Conservation (phyloP, 73 alveolate genomes). For the Tetrahymena elliotti region DNA sequence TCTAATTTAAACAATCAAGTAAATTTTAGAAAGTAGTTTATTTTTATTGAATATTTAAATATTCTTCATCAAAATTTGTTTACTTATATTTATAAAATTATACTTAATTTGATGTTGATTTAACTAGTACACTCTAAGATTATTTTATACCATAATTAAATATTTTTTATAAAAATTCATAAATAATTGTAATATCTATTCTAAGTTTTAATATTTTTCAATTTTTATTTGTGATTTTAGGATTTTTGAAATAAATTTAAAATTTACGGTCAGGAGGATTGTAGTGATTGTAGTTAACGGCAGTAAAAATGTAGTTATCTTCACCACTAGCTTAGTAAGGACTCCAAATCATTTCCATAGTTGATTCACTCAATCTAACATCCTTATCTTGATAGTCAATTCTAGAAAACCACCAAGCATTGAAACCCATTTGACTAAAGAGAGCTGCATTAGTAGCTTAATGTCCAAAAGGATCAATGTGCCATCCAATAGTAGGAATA, state of each 20-base stretch:
- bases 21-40: too few relatives aligned
- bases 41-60: too few relatives aligned
- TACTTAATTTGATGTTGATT: too few relatives aligned
- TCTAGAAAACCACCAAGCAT: conserved; percentile 83
- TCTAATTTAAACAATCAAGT: too few relatives aligned
- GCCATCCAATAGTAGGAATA: conserved; percentile 89
- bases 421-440: conserved; percentile 85
- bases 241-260: conserved; percentile 13
- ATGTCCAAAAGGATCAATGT: conserved; percentile 95
- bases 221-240: background rate
- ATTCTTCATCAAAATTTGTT: too few relatives aligned
- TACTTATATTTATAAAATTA: too few relatives aligned
- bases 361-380: conserved; percentile 56
- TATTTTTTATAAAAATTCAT: too few relatives aligned
- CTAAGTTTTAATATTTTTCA: too few relatives aligned
- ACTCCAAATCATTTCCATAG: conserved; percentile 70
- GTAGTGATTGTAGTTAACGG: conserved; percentile 36
- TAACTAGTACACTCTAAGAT: too few relatives aligned
- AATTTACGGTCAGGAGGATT: conserved; percentile 25
- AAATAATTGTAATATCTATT: too few relatives aligned
- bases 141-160: too few relatives aligned
- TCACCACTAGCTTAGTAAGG: background rate
- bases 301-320: conserved; percentile 19
- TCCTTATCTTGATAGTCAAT: conserved; percentile 78
- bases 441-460: conserved; percentile 81